phyloP scores from a whole-genome alignment of 495 filamentous ascomycete genomes.

The Sordaria brevicollis region DNA sequence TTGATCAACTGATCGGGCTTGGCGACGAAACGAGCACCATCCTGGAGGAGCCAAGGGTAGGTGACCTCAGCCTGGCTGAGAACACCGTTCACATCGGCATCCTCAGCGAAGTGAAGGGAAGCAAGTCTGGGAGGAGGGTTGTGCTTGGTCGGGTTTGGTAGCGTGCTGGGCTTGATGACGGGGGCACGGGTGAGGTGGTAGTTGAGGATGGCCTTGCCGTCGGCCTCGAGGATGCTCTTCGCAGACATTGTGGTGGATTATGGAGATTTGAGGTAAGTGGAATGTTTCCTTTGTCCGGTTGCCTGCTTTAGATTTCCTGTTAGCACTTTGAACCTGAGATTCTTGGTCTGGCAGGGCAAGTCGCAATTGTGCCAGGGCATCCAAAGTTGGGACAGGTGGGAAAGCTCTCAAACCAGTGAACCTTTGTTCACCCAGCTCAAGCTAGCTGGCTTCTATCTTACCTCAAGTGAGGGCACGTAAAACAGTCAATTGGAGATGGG shows the following conservation, averaged over 20 bases:
- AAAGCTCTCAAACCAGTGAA: not conserved
- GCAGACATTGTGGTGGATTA: constrained; percentile 68
- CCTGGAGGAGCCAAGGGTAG: constrained; percentile 84
- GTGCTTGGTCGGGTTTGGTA: constrained; percentile 75
- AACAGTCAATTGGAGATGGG: constrained; percentile 3
- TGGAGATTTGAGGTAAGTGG: constrained; percentile 6
- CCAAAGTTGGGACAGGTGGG: not conserved
- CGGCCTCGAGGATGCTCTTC: constrained; percentile 96
- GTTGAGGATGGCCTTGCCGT: constrained; percentile 99
- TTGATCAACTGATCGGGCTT: constrained; percentile 99
- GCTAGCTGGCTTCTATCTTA: not conserved
- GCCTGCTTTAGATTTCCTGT: constrained; percentile 5
- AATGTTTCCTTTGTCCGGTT: constrained; percentile 2
- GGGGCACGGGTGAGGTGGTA: constrained; percentile 98
- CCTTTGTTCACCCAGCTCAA: not conserved
- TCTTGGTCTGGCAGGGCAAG: not conserved
- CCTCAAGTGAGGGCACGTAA: constrained; percentile 14
- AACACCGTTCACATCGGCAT: constrained; percentile 67
- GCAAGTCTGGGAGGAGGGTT: constrained; percentile 87
- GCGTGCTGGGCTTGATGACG: constrained; percentile 94
- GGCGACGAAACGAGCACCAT: constrained; percentile 86
- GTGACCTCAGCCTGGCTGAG: constrained; percentile 91
- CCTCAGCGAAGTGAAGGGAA: constrained; percentile 86
- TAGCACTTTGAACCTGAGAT: not conserved
- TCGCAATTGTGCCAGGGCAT: not conserved